These are phyloP conservation scores for Amylocystis lapponica DNA, from an alignment of 768 basidiomycete species.

Conservation along the genomic window DNA sequence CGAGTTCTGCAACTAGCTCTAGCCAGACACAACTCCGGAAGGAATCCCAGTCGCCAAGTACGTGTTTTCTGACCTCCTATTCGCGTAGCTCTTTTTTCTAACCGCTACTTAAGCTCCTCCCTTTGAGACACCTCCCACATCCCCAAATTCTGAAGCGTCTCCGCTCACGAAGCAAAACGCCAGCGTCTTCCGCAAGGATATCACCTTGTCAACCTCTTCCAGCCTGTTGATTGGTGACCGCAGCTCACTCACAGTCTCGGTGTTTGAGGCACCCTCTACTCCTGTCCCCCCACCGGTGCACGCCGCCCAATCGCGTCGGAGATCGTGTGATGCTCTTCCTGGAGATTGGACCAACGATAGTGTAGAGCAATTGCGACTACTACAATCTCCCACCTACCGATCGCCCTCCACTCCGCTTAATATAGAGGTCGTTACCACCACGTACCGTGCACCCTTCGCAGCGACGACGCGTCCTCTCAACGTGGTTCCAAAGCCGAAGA, in stretches of 20 bases:
- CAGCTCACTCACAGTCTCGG: background rate
- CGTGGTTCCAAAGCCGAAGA: background rate
- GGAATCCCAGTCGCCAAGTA: background rate
- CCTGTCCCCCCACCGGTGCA: slow-evolving; percentile 9
- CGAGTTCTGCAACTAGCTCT: background rate
- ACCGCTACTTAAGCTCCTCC: slow-evolving; percentile 4
- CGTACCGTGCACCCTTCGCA: background rate
- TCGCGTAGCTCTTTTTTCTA: too few species aligned
- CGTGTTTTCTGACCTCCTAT: background rate
- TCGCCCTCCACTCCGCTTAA: background rate
- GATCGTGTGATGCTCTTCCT: slow-evolving; percentile 8
- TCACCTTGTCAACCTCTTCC: too few species aligned
- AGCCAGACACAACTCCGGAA: background rate
- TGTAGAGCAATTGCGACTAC: background rate
- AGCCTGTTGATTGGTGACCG: too few species aligned
- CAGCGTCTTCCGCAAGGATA: too few species aligned
- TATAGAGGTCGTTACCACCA: slow-evolving; percentile 1
- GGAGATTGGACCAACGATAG: slow-evolving; percentile 3
- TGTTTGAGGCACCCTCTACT: slow-evolving; percentile 1
- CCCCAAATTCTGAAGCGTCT: slow-evolving; percentile 3
- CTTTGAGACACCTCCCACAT: slow-evolving; percentile 14
- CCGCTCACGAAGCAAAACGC: slow-evolving; percentile 10
- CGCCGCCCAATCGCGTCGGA: slow-evolving; percentile 3
- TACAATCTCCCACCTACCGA: background rate
- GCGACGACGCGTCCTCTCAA: slow-evolving; percentile 9